These are phyloP conservation scores for Leishmania tarentolae DNA, from an alignment of 208 protist genomes.

Conservation along the genomic window DNA sequence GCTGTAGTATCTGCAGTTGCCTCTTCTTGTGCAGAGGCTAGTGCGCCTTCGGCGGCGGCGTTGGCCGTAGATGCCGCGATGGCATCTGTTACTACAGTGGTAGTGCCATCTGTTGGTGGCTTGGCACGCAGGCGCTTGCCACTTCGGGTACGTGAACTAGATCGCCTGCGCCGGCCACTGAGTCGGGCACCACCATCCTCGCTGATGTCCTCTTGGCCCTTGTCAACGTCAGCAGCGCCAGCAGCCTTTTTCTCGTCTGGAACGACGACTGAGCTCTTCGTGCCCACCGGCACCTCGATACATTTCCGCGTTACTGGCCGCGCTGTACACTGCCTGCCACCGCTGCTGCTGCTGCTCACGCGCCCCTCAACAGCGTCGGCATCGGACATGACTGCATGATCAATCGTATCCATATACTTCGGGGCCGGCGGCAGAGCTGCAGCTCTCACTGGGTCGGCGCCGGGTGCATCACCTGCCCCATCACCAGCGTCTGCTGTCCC, in stretches of 20 bases:
- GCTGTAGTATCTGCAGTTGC: not conserved
- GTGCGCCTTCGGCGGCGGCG: not conserved
- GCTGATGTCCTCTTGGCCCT: not conserved
- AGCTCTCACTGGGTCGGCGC: not conserved
- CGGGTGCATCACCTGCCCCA: not conserved
- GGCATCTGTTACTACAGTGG: not conserved
- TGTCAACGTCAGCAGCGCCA: not conserved
- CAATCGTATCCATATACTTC: not conserved
- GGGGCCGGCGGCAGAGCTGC: not conserved
- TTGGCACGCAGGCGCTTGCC: slow-evolving; percentile 6
- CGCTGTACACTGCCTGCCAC: not conserved
- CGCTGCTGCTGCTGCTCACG: not conserved
- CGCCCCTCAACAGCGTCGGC: not conserved
- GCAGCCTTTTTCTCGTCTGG: not conserved
- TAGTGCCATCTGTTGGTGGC: not conserved
- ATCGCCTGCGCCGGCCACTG: not conserved
- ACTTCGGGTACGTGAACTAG: not conserved
- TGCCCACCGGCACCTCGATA: not conserved
- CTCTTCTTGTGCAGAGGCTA: not conserved
- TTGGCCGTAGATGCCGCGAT: not conserved
- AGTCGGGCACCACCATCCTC: not conserved
- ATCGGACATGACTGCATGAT: not conserved
- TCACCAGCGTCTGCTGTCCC: not conserved
- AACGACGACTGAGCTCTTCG: not conserved
- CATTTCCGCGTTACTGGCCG: too few species aligned